phyloP scores from a whole-genome alignment of 805 yeast species.

The Yarrowia divulgata region DNA sequence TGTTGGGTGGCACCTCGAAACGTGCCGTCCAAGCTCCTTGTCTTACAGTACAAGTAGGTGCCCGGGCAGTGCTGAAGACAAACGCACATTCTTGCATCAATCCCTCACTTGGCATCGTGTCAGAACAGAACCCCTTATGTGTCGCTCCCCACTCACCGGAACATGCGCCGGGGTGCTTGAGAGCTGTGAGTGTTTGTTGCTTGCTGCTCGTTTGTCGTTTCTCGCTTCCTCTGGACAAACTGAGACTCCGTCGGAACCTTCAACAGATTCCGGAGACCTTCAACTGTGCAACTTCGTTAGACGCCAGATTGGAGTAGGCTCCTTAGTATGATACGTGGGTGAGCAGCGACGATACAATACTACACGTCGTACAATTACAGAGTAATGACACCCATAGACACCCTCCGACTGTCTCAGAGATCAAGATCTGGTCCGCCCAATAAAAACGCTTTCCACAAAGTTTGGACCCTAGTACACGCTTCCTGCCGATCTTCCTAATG shows the following conservation, averaged over 20 bases:
- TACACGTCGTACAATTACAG: too few species aligned
- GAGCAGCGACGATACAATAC: too few species aligned
- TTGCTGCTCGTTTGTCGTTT: constrained; percentile 7
- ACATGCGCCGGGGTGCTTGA: constrained; percentile 9
- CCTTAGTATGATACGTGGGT: too few species aligned
- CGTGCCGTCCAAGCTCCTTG: neutral
- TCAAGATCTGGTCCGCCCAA: neutral
- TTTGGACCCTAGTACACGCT: constrained; percentile 24
- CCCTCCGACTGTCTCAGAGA: too few species aligned
- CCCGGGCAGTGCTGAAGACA: neutral
- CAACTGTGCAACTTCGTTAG: neutral
- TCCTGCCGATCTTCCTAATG: constrained; percentile 6
- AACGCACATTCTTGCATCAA: neutral
- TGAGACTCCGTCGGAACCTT: constrained; percentile 29
- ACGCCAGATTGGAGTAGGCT: too few species aligned
- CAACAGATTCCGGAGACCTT: neutral
- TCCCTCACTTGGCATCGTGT: neutral
- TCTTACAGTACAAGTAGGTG: neutral
- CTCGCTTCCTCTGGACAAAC: constrained; percentile 10
- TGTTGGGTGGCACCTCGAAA: neutral
- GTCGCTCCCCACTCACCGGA: neutral
- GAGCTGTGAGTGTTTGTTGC: constrained; percentile 17
- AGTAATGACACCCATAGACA: too few species aligned
- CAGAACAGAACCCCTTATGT: neutral
- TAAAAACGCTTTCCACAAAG: constrained; percentile 5